These are phyloP conservation scores for Didymella keratinophila DNA, from an alignment of 2,329 filamentous ascomycete genomes.

Conservation along the genomic window DNA sequence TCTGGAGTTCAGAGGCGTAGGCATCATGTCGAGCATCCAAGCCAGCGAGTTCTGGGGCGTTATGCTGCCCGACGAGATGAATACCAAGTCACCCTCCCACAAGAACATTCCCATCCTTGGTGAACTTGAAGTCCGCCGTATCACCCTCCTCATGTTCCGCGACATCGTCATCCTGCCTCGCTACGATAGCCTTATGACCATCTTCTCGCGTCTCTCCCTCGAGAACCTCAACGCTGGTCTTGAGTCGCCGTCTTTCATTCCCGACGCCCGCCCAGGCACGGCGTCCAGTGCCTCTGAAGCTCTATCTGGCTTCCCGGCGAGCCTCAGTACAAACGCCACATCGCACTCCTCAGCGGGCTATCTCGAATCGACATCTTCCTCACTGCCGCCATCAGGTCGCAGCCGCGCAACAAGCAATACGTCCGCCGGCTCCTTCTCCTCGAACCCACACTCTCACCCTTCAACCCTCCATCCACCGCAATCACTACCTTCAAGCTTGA, in stretches of 20 bases:
- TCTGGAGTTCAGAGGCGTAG: constrained; percentile 87
- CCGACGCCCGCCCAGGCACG: constrained; percentile 44
- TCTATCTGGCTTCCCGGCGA: constrained; percentile 60
- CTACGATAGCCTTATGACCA: constrained; percentile 86
- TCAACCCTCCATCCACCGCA: constrained; percentile 23
- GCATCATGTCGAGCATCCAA: constrained; percentile 80
- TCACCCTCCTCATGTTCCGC: constrained; percentile 86
- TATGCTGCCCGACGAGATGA: constrained; percentile 60
- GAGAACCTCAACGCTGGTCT: constrained; percentile 69
- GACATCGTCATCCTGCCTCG: constrained; percentile 88
- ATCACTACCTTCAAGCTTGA: constrained; percentile 38
- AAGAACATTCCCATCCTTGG: constrained; percentile 57
- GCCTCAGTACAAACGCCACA: constrained; percentile 65
- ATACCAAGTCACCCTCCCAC: constrained; percentile 54
- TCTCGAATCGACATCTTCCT: constrained; percentile 70
- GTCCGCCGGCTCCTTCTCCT: constrained; percentile 58
- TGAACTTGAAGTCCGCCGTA: constrained; percentile 82
- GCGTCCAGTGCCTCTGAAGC: constrained; percentile 37
- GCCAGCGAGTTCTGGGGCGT: constrained; percentile 91
- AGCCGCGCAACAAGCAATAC: constrained; percentile 89
- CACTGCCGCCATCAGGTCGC: constrained; percentile 60
- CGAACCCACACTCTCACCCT: constrained; percentile 45
- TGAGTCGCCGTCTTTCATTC: constrained; percentile 44
- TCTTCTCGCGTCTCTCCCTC: constrained; percentile 87
- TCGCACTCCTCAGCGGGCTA: constrained; percentile 78